Evolutionary conservation across 768 basidiomycete species (phyloP), one percentile per base, ranked within the genome.

Genomic region (Amanita molliuscula): DNA sequence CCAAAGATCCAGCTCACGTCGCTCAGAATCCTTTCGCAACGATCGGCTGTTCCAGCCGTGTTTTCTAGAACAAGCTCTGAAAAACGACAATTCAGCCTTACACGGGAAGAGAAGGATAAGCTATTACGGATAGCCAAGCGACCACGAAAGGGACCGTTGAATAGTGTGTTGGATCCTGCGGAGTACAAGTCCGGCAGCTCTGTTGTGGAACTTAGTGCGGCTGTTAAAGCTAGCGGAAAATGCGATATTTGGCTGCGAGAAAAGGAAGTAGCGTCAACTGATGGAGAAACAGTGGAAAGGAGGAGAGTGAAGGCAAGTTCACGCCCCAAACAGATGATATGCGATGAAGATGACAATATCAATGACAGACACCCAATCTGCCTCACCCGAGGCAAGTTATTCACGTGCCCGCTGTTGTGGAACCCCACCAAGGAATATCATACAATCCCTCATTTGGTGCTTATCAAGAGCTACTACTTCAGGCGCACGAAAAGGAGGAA

Each of bases 31-130:
- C 79, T 96, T 13, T 65, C 81, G 0, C 81, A 92, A 60, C 84
- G 92, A 16, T 94, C 92, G 1, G 92, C 93, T 4, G 76, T 95
- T 10, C 88, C 92, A 11, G 87, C 92, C 0, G 78, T 94, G 28
- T 67, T 75, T 51, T 86, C 89, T n/a, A 80, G 50, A 3, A 54
- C 9, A 31, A 58, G 70, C 13, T 55, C 61, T 6, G 55, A 61
- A 47, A 81, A 77, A 57, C 65, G 73, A 11, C 77, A 77, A 60
- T 49, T 67, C 0, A 51, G 48, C 21, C 62, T 91, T 9, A 79
- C 73, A 25, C 61, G 72, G 3, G 81, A 81, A 47, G 87, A 93
- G 52, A 93, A 93, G 63, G 79, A 79, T 20, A 71, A 82, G 10
- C 65, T 96, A 10, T 63, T 88, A 31, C 75, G 84, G 7, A 86